A percentile compares a stretch with the other conserved stretches of the same genome.
Conservation (phyloP, 805 yeast species). For the Saturnispora sanitii region DNA sequence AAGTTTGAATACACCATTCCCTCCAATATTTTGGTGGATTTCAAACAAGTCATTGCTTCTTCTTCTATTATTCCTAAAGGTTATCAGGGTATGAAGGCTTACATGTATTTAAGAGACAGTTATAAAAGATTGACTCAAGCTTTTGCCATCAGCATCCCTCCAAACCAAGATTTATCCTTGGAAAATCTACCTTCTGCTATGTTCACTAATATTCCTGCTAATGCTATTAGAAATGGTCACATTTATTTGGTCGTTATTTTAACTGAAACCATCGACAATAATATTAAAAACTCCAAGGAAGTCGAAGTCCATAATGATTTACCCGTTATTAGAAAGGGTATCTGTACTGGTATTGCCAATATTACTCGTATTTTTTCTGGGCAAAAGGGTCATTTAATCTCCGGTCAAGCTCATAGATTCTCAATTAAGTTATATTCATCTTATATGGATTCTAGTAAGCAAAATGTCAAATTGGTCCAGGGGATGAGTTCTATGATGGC, state of each 20-base stretch:
- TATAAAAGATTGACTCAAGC: conserved; percentile 67
- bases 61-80: conserved; percentile 54
- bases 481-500: conserved; percentile 30
- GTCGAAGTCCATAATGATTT: conserved; percentile 5
- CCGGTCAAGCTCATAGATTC: conserved; percentile 64
- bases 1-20: conserved; percentile 43
- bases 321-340: conserved; percentile 53
- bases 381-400: conserved; percentile 46
- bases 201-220: conserved; percentile 64
- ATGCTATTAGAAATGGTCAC: conserved; percentile 48
- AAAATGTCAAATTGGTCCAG: conserved; percentile 18
- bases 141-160: conserved; percentile 55
- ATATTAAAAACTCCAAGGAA: not conserved
- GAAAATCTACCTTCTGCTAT: conserved; percentile 71
- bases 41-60: conserved; percentile 56
- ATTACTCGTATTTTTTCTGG: conserved; percentile 68
- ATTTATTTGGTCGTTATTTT: conserved; percentile 69
- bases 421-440: conserved; percentile 65
- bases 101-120: conserved; percentile 57
- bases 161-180: conserved; percentile 47
- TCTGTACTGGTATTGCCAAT: conserved; percentile 84
- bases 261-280: conserved; percentile 46
- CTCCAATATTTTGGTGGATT: conserved; percentile 66
- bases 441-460: conserved; percentile 36
- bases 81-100: conserved; percentile 61